Percentiles rank a stretch among this genome's conserved stretches.
Conservation (phyloP, 495 filamentous ascomycete species). For the Hypoxylon cercidicola region DNA sequence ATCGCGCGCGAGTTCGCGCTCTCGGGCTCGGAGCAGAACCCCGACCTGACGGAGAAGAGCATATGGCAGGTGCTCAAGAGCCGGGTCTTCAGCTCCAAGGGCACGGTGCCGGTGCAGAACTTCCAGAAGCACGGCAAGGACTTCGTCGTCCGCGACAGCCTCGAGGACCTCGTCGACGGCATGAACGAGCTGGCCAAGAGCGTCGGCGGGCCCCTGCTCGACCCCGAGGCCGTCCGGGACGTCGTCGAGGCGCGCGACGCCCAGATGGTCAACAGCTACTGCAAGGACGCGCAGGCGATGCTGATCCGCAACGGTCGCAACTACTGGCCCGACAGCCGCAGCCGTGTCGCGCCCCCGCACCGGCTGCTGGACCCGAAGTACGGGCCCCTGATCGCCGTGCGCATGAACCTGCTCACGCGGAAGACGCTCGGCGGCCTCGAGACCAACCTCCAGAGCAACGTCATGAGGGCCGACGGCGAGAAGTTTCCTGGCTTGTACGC, state of each 20-base stretch:
- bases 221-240: conserved; percentile 49
- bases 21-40: conserved; percentile 65
- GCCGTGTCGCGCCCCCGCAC: conserved; percentile 57
- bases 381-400: conserved; percentile 61
- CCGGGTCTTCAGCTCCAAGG: conserved; percentile 59
- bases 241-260: conserved; percentile 58
- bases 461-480: conserved; percentile 55
- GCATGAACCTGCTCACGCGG: conserved; percentile 62
- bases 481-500: conserved; percentile 61
- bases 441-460: conserved; percentile 61
- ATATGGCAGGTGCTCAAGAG: conserved; percentile 56
- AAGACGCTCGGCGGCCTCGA: conserved; percentile 65
- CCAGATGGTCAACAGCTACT: conserved; percentile 59
- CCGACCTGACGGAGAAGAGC: conserved; percentile 62
- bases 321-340: conserved; percentile 59
- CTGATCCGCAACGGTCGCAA: conserved; percentile 58
- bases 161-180: conserved; percentile 55
- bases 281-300: conserved; percentile 65
- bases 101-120: conserved; percentile 58
- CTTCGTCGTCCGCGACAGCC: conserved; percentile 59
- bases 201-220: conserved; percentile 49
- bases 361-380: conserved; percentile 56
- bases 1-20: conserved; percentile 63
- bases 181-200: conserved; percentile 60
- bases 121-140: conserved; percentile 62